Evolutionary conservation across 2,329 filamentous ascomycete genomes (phyloP).

Genomic region (Sporothrix pallida): DNA sequence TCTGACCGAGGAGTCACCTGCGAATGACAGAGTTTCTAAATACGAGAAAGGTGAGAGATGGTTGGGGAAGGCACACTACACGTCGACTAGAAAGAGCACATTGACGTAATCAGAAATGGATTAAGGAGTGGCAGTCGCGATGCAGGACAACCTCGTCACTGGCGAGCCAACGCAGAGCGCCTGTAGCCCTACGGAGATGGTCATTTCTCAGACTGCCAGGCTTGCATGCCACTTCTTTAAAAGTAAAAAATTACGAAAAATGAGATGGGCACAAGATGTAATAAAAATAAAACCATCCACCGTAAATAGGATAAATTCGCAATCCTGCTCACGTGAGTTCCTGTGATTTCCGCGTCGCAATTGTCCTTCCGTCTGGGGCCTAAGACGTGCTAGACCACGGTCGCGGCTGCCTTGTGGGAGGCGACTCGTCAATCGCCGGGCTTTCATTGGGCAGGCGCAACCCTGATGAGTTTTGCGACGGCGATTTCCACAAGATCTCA

Average conservation of each 20-base stretch:
- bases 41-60: conserved; percentile 13
- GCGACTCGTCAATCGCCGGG: conserved; percentile 14
- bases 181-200: too few species aligned
- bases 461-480: not conserved
- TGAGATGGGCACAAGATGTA: not conserved
- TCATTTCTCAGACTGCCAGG: too few species aligned
- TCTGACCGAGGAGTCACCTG: not conserved
- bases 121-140: not conserved
- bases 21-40: not conserved
- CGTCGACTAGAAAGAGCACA: not conserved
- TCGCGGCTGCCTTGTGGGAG: conserved; percentile 11
- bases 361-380: conserved; percentile 3
- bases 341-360: conserved; percentile 27
- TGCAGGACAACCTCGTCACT: not conserved
- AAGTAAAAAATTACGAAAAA: too few species aligned
- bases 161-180: too few species aligned
- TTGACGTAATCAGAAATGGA: not conserved
- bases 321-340: conserved; percentile 30
- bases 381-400: not conserved
- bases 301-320: not conserved
- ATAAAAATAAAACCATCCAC: not conserved
- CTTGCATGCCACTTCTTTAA: too few species aligned
- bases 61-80: conserved; percentile 13
- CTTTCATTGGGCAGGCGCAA: conserved; percentile 20
- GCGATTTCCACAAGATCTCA: not conserved